These are phyloP conservation scores for Parachaetomium inaequale DNA, from an alignment of 495 filamentous ascomycete genomes.

Conservation along the genomic window DNA sequence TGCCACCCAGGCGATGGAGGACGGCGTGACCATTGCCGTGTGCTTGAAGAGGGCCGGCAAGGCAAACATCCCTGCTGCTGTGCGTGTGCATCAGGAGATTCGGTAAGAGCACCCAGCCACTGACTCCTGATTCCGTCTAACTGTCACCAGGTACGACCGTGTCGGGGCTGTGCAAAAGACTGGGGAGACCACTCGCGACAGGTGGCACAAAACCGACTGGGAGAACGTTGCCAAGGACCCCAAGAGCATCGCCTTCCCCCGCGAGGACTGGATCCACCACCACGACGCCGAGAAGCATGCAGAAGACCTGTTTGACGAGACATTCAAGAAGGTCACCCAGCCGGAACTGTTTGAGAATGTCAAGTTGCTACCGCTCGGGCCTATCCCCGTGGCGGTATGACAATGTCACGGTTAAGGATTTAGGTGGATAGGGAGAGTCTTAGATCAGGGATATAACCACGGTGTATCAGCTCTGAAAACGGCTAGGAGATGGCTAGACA, in stretches of 20 bases:
- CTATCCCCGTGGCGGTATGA: slow-evolving; percentile 13
- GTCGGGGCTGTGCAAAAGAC: slow-evolving; percentile 50
- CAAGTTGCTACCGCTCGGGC: slow-evolving; percentile 14
- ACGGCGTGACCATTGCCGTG: slow-evolving; percentile 57
- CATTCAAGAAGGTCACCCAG: slow-evolving; percentile 28
- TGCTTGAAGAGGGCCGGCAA: slow-evolving; percentile 55
- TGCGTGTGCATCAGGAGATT: slow-evolving; percentile 50
- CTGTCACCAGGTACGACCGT: slow-evolving; percentile 31
- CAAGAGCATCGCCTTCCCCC: slow-evolving; percentile 50
- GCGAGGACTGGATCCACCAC: slow-evolving; percentile 56
- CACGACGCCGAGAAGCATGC: slow-evolving; percentile 55
- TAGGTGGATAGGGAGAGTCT: neutral
- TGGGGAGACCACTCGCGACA: slow-evolving; percentile 50
- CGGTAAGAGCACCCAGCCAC: slow-evolving; percentile 24
- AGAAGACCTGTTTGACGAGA: slow-evolving; percentile 49
- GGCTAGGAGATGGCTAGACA: no score
- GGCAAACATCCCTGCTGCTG: slow-evolving; percentile 43
- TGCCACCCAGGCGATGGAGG: slow-evolving; percentile 64
- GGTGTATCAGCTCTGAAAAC: neutral
- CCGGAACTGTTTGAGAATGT: slow-evolving; percentile 10
- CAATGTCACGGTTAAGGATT: neutral
- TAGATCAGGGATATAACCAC: no score
- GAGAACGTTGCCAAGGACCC: slow-evolving; percentile 49
- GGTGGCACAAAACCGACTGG: slow-evolving; percentile 58
- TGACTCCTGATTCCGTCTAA: slow-evolving; percentile 16